Evolutionary conservation across 148 eudicot species (phyloP).

Genomic region (Silene uniflora): DNA sequence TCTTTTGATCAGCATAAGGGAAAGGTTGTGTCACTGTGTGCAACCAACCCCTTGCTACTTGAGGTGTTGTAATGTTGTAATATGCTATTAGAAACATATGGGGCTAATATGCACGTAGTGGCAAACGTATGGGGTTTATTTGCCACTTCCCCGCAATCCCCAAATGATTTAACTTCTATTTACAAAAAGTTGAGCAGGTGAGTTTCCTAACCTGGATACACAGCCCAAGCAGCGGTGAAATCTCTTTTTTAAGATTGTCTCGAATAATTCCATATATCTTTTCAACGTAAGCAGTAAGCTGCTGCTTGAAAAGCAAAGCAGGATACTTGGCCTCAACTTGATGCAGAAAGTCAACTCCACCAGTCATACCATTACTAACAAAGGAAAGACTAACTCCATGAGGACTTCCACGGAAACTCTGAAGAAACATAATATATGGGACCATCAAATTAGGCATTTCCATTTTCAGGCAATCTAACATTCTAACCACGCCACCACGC

Average conservation of each 20-base stretch:
- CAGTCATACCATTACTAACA: constrained; percentile 47
- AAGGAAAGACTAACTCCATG: constrained; percentile 72
- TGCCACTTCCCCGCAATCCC: no score
- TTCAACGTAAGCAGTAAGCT: constrained; percentile 97
- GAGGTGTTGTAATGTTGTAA: neutral
- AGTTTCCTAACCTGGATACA: constrained; percentile 76
- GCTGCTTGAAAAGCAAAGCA: constrained; percentile 97
- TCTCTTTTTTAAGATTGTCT: constrained; percentile 95
- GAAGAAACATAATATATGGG: neutral
- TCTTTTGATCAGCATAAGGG: no score
- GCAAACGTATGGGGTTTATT: no score
- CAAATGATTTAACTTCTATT: neutral
- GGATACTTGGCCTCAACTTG: constrained; percentile 99
- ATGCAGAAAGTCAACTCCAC: constrained; percentile 67
- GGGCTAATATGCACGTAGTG: no score
- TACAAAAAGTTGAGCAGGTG: neutral
- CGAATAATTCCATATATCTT: constrained; percentile 95
- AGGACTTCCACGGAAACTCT: constrained; percentile 95
- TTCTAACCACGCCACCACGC: neutral
- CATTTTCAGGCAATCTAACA: neutral
- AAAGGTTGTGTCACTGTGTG: no score
- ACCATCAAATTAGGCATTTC: constrained; percentile 3
- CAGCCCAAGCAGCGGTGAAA: constrained; percentile 92
- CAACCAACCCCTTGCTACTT: no score
- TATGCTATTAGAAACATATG: no score